phyloP scores from a whole-genome alignment of 1,284 basidiomycete genomes.

The Sanghuangporus baumii region DNA sequence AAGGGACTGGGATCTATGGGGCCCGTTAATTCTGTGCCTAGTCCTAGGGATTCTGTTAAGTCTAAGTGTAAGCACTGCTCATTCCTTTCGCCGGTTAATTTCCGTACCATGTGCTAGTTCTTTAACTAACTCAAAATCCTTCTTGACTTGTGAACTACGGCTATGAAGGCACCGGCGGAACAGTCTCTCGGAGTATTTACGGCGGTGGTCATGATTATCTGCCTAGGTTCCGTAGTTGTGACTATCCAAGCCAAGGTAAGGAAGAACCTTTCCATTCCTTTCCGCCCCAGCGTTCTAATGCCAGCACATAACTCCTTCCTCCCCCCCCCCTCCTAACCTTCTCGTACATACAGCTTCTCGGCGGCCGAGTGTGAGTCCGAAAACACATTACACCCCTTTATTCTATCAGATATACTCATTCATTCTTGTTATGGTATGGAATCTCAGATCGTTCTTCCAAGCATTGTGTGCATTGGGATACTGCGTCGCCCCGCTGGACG shows the following conservation, averaged over 20 bases:
- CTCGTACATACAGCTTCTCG: constrained; percentile 61
- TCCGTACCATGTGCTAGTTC: not conserved
- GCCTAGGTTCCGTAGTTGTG: constrained; percentile 82
- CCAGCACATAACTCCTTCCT: not conserved
- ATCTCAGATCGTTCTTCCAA: constrained; percentile 85
- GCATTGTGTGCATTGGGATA: constrained; percentile 90
- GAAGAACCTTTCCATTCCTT: not conserved
- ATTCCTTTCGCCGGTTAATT: constrained; percentile 12
- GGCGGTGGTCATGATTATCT: constrained; percentile 86
- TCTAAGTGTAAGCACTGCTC: constrained; percentile 64
- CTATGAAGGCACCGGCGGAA: constrained; percentile 64
- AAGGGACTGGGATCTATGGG: constrained; percentile 97
- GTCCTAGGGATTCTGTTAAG: constrained; percentile 83
- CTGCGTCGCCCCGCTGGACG: constrained; percentile 84
- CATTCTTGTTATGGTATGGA: not conserved
- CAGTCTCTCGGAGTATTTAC: constrained; percentile 90
- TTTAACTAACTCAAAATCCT: not conserved
- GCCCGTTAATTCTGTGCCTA: constrained; percentile 83
- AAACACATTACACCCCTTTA: not conserved
- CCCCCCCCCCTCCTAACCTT: constrained; percentile 10
- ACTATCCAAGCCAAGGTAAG: constrained; percentile 86
- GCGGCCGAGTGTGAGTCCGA: constrained; percentile 78
- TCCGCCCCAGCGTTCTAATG: not conserved
- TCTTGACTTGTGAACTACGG: not conserved
- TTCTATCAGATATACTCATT: not conserved